A percentile compares a stretch with the other conserved stretches of the same genome.
These are phyloP conservation scores for Lentinula sp. DNA, from an alignment of 768 basidiomycete genomes.

Conservation along the genomic window DNA sequence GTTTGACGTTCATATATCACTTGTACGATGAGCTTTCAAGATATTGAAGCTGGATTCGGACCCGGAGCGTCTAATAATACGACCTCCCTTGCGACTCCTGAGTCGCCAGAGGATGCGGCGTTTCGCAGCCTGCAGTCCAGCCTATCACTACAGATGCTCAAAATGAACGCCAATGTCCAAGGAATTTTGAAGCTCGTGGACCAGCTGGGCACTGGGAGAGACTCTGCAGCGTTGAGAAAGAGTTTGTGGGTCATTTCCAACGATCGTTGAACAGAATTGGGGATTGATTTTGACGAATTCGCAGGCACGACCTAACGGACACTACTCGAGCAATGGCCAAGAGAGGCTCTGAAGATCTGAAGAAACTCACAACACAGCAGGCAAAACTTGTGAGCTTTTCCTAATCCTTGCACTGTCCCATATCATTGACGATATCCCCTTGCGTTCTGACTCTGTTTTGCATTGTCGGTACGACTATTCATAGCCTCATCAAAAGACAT, in stretches of 20 bases:
- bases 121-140: slow-evolving; percentile 76
- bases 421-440: not conserved
- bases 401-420: not conserved
- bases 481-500: slow-evolving; percentile 78
- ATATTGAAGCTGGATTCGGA: slow-evolving; percentile 43
- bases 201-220: slow-evolving; percentile 80
- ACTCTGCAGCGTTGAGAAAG: slow-evolving; percentile 75
- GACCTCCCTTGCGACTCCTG: slow-evolving; percentile 19
- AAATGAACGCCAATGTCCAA: slow-evolving; percentile 96
- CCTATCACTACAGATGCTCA: slow-evolving; percentile 91
- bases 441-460: not conserved
- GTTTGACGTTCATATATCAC: not conserved
- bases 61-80: slow-evolving; percentile 28
- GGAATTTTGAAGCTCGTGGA: slow-evolving; percentile 96
- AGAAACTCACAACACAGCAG: slow-evolving; percentile 75
- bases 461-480: not conserved
- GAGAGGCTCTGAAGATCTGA: slow-evolving; percentile 88
- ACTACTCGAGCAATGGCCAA: slow-evolving; percentile 93
- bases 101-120: slow-evolving; percentile 60
- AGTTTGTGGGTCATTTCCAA: slow-evolving; percentile 59
- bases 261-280: not conserved
- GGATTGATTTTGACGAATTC: not conserved
- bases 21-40: slow-evolving; percentile 46
- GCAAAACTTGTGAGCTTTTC: slow-evolving; percentile 41
- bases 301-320: slow-evolving; percentile 90